Evolutionary conservation across 2,329 filamentous ascomycete species (phyloP), one percentile per base, ranked within the genome.

Genomic region (Scytalidium lignicola): DNA sequence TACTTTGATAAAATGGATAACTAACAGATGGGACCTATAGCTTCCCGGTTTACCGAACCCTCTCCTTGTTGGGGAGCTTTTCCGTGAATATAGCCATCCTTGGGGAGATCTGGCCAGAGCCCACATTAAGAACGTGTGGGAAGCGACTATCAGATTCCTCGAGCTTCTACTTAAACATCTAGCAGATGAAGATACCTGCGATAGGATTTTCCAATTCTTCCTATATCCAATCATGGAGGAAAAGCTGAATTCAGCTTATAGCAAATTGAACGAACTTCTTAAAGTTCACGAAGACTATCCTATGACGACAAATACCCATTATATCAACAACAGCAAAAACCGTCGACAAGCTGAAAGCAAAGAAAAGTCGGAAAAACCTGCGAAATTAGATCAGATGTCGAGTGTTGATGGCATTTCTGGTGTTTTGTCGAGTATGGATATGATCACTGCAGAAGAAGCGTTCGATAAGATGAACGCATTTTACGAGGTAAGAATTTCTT

Each of bases 401-500:
- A 43, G 28, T 18, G 19, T 49, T 21, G 40, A 47, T 12, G 47
- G 46, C n/a, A 22, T 47, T 10, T 44, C 41, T 8, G 18, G 32
- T 13, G 40, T 48, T 22, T 12, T 55, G 18, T 53, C 48, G 10
- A 41, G 32, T 40, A 54, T 57, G 48, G 55, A 57, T 42, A 51
- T 54, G 50, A 15, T 51, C 13, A 51, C 55, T 10, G 55, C 55
- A 15, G 55, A 55, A 41, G 53, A 55, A 19, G 53, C 55, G 21
- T 54, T 51, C 39, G 53, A 57, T 39, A 52, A 56, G 10, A 54
- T 58, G 55, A 53, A 53, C 43, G 48, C 53, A 9, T 58, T 50
- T 47, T 58, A 58, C 39, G 45, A 56, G 48, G 56, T 58, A 51
- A 20, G 40, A 43, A 23, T 13, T 8, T 4, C 29, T 29, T 5